Evolutionary conservation across 495 filamentous ascomycete genomes (phyloP), one percentile per base, ranked within the genome.

Genomic region (Bacidia gigantensis): DNA sequence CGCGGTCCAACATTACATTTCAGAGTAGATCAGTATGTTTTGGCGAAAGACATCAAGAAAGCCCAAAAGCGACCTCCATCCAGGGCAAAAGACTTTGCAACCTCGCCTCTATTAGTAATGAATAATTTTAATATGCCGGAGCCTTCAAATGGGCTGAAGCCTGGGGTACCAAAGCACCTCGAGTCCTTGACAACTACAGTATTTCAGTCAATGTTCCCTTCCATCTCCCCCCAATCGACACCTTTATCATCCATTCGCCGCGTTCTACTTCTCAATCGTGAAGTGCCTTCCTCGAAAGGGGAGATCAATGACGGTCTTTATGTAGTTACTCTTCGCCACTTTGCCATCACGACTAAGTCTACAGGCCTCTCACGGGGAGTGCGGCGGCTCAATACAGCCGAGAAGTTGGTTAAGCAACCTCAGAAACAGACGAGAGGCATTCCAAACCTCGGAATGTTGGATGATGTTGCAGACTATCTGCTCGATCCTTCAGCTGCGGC

Each of bases 201-300:
- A 58, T 99, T 97, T 69, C 92, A 96, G 65, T 93, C 86, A 1
- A 78, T 99, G 32, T 97, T 99, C 63, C 90, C 92, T 18, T 87
- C 89, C 2, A 96, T 99, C 67, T 89, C 89, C 59, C 93, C 92
- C 0, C 87, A 95, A 64, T 79, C 76, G 21, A 93, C 86, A 1
- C 89, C 93, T 7, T 73, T 97, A 26, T 79, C 83, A 39, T 87
- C 87, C 11, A 95, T 97, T 61, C 83, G 83, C 50, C 81, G 93
- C 58, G 83, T 97, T 2, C 75, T 99, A 50, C 76, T 97, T 38
- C 73, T 97, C 52, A 95, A 96, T 67, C 80, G 93, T 46, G 86
- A 90, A 65, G 64, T 65, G 9, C 58, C 64, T 7, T 44, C 43
- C 21, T 10, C 56, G 7, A 25, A 63, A 9, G 24, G 65, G 20